Evolutionary conservation across 352 stramenopile genomes (phyloP), one percentile per base, ranked within the genome.

Genomic region (Phytopythium ostracodes): DNA sequence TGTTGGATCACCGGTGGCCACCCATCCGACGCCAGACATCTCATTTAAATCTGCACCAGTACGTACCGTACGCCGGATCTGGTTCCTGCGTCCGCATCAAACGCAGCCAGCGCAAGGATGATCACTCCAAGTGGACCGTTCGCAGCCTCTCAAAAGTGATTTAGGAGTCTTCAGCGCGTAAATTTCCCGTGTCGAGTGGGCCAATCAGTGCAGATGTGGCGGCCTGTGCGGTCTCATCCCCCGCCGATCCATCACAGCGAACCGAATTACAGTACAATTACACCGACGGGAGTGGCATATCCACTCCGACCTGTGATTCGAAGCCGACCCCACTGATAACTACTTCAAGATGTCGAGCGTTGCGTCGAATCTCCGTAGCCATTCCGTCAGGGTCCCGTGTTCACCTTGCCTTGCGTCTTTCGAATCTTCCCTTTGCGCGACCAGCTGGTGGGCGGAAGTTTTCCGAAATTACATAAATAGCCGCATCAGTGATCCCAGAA

Each of bases 341-440:
- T 5, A 46, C 29, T 44, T 57, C 4, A 31, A 44, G 20, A 57
- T 42, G 52, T 57, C 52, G 22, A 46, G 31, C 52, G 52, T 57
- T 31, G 27, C 29, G 29, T 57, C 52, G 52, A 57, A 57, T 57
- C 52, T 57, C 18, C 33, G 52, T n/a, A 57, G 52, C 52, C 52
- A 57, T 56, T 57, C 35, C 47, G 25, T 38, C 27, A 31, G 20
- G 44, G 22, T 25, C 49, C 22, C 14, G 5, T 22, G 49, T 29
- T 56, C 50, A 56, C 47, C 47, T 7, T 4, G 42, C 22, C 42
- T 49, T 49, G 42, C 42, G 40, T 44, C 40, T 44, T 44, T 44
- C 40, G 40, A 44, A 44, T 44, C 40, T 44, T 33, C 7, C 29
- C 29, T 33, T 7, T 33, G 29, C 29, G 29, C 17, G 40, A 22